Percentiles rank a stretch among this genome's conserved stretches.
Conservation (phyloP, 352 stramenopile genomes). For the Globisporangium ultimum region DNA sequence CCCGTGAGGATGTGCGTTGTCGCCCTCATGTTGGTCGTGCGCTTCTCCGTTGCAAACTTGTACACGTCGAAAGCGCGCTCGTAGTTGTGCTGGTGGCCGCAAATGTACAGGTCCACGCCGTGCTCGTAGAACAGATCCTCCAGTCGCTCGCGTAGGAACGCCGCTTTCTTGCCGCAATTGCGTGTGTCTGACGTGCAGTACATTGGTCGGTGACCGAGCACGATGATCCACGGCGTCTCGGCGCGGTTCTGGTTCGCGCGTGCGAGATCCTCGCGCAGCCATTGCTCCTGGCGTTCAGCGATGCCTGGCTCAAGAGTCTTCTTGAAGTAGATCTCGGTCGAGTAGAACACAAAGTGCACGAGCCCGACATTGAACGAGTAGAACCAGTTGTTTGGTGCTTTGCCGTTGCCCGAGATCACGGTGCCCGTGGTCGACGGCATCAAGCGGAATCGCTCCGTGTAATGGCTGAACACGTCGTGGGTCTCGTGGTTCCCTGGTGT, state of each 20-base stretch:
- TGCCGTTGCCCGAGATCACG: slow-evolving; percentile 42
- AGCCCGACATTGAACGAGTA: slow-evolving; percentile 86
- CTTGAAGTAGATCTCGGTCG: slow-evolving; percentile 89
- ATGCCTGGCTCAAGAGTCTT: slow-evolving; percentile 47
- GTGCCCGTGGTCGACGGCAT: slow-evolving; percentile 77
- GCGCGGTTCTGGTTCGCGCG: slow-evolving; percentile 62
- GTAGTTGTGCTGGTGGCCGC: slow-evolving; percentile 91
- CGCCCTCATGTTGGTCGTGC: slow-evolving; percentile 77
- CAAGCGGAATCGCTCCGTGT: slow-evolving; percentile 81
- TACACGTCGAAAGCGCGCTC: slow-evolving; percentile 86
- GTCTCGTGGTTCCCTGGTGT: slow-evolving; percentile 90
- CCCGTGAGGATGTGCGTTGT: slow-evolving; percentile 89
- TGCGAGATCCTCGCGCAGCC: slow-evolving; percentile 58
- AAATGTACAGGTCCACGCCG: slow-evolving; percentile 87
- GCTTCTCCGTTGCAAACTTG: slow-evolving; percentile 46
- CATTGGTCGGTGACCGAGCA: slow-evolving; percentile 84
- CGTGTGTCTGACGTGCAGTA: slow-evolving; percentile 84
- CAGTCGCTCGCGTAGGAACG: slow-evolving; percentile 55
- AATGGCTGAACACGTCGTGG: slow-evolving; percentile 81
- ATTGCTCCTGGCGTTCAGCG: slow-evolving; percentile 57
- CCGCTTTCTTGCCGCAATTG: slow-evolving; percentile 66
- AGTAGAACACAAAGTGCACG: slow-evolving; percentile 85
- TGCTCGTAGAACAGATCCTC: slow-evolving; percentile 79
- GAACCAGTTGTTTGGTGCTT: slow-evolving; percentile 88
- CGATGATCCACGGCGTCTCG: slow-evolving; percentile 75